Percentiles rank a stretch among this genome's conserved stretches.
Evolutionary conservation across 345 rosid genomes (phyloP).

Genomic region (Acer campestre): DNA sequence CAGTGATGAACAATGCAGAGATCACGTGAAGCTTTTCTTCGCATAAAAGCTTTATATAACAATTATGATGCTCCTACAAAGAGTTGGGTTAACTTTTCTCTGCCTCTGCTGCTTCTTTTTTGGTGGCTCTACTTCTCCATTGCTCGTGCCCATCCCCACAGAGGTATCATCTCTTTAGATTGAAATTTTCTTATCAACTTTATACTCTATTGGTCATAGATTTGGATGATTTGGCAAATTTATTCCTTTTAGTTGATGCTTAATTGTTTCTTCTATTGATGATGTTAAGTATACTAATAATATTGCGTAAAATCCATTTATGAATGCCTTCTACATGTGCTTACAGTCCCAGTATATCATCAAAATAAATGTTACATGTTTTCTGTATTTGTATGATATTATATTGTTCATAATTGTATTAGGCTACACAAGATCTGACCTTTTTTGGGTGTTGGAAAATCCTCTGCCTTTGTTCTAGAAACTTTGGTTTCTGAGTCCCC

Average conservation of each 20-base stretch:
- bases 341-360: not conserved
- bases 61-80: not conserved
- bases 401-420: not conserved
- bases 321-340: not conserved
- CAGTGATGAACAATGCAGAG: conserved; percentile 45
- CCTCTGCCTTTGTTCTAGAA: not conserved
- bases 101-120: conserved; percentile 28
- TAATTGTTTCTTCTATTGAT: not conserved
- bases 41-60: conserved; percentile 33
- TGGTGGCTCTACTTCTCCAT: conserved; percentile 15
- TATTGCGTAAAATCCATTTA: not conserved
- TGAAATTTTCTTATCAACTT: not conserved
- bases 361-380: not conserved
- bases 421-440: not conserved
- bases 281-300: not conserved
- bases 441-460: not conserved
- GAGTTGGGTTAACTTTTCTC: conserved; percentile 10
- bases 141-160: conserved; percentile 1
- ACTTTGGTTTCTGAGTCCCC: not conserved
- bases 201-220: not conserved
- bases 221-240: not conserved
- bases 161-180: conserved; percentile 16
- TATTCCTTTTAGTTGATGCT: not conserved
- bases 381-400: conserved; percentile 7
- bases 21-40: conserved; percentile 42